These are phyloP conservation scores for Lenwebbia sp. DNA, from an alignment of 345 rosid species.

Conservation along the genomic window DNA sequence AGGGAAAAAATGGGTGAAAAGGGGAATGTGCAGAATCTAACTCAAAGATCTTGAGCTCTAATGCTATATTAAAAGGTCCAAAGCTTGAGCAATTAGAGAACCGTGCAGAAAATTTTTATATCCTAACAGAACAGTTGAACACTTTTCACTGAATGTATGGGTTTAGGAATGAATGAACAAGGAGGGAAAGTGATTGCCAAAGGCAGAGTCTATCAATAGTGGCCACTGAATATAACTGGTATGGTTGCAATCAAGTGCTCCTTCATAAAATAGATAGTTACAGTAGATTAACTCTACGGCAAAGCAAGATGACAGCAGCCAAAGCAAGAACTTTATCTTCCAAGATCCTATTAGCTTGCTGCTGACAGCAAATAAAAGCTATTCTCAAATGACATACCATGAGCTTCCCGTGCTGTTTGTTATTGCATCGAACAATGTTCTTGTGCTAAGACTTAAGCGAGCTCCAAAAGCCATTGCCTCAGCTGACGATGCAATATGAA, in stretches of 20 bases:
- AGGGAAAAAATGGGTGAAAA: not conserved
- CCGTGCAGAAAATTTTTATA: not conserved
- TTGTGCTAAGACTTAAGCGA: slow-evolving; percentile 76
- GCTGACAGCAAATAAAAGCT: not conserved
- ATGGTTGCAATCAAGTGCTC: not conserved
- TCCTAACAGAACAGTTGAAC: not conserved
- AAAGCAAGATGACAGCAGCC: not conserved
- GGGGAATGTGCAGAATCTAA: not conserved
- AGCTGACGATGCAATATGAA: slow-evolving; percentile 92
- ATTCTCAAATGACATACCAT: slow-evolving; percentile 40
- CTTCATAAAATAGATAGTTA: not conserved
- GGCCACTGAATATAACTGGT: not conserved
- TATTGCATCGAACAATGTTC: slow-evolving; percentile 56
- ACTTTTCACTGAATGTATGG: not conserved
- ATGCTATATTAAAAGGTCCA: not conserved
- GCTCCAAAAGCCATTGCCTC: slow-evolving; percentile 98
- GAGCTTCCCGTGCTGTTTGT: slow-evolving; percentile 64
- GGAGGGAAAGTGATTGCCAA: not conserved
- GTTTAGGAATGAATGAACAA: not conserved
- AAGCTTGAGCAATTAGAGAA: not conserved
- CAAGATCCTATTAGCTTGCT: not conserved
- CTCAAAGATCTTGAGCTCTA: not conserved
- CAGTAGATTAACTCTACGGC: not conserved
- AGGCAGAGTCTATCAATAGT: not conserved
- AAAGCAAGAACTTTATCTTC: not conserved